Evolutionary conservation across 129 eudicot genomes (phyloP), one percentile per base, ranked within the genome.

Genomic region (Saussurea involucrata): DNA sequence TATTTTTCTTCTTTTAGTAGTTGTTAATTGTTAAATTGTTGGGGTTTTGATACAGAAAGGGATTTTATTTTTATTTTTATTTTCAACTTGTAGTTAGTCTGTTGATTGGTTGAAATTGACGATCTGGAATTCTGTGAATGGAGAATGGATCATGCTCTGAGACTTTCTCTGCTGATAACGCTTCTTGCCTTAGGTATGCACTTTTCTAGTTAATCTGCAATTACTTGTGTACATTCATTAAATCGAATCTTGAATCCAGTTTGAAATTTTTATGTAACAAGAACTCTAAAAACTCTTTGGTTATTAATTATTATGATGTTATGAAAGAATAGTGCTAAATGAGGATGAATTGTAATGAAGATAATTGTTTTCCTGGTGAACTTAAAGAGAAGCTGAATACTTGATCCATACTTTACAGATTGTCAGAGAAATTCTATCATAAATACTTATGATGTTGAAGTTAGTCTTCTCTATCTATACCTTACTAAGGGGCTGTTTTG

Each of bases 131-230:
- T 68, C 63, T 28, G 76, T 63, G 70, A 78, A 66, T 64, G 85
- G 82, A 77, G 78, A 74, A 86, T 86, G 90, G 87, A 65, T 5
- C 72, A 80, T 32, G 64, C 70, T 73, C 44, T 42, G 68, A 80
- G 64, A 70, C 46, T 83, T 69, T 71, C 65, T 80, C 57, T 76
- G 73, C 74, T 77, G 80, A 71, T 86, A 85, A 36, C 83, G 73
- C 83, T 86, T 73, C 79, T 86, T 36, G 64, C 63, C 20, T 0
- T 66, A 27, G 90, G 90, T 81, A 87, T 71, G 88, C 34, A 11
- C 31, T 46, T 18, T 57, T 66, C 13, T 20, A 24, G 63, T 80
- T 36, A 11, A 66, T 67, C 29, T 74, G 74, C 44, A 24, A 3
- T 33, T 61, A 40, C 18, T 60, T 44, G 21, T 66, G 21, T 8